Evolutionary conservation across 176 grass and related monocot species (phyloP), one percentile per base, ranked within the genome.

Genomic region (Paspalum vaginatum): DNA sequence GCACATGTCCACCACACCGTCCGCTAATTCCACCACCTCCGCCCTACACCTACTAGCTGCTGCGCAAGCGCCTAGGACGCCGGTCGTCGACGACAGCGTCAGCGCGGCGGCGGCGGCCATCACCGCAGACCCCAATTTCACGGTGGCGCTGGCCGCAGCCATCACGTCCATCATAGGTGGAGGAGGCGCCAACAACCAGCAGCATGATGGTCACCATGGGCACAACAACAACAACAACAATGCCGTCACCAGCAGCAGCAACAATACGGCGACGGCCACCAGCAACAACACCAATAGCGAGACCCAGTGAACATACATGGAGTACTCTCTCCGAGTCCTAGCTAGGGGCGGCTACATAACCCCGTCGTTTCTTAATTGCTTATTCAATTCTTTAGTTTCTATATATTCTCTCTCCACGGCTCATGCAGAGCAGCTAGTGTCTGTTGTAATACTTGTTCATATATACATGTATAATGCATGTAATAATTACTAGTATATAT

Each of bases 101-200:
- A 99, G 79, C 51, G 92, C 95, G 0, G 92, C 92, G 0, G 91
- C 95, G 0, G 95, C 95, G 0, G 95, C 96, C 5, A 99, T 99
- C 77, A 88, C 90, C 0, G 88, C 86, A 0, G 96, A 99, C 72
- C 92, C 96, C 0, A 99, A 93, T 82, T 95, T 99, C 88, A 93
- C 93, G 6, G 76, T 90, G 17, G 95, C 95, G 2, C 92, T 98
- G 16, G 89, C 95, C 0, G 92, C 92, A 4, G 95, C 95, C 68
- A 94, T 98, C 83, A 81, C 86, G 40, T 98, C 95, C 11, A 94
- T 98, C 58, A 92, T 98, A 16, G 88, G 87, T 24, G 88, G 86
- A 13, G 71, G 52, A 14, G 25, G 20, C 24, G 15, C 0, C 84
- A 79, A 18, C 84, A 87, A 37, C 65, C 74, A 61, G 18, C 61